A percentile compares a stretch with the other conserved stretches of the same genome.
These are phyloP conservation scores for Ustilago curta DNA, from an alignment of 1,284 basidiomycete genomes.

Conservation along the genomic window DNA sequence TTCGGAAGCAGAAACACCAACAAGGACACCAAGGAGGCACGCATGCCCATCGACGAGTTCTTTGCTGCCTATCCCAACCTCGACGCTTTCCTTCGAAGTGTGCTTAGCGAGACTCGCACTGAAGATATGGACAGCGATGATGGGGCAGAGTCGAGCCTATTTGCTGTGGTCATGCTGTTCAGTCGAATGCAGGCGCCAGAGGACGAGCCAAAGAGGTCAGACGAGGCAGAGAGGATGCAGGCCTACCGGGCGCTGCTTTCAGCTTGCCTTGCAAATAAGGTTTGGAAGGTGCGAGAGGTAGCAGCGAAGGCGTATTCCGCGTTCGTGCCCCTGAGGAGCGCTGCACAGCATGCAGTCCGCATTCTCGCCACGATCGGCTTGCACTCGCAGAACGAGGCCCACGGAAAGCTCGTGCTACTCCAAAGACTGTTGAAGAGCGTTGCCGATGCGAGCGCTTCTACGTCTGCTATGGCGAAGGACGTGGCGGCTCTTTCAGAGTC, in stretches of 20 bases:
- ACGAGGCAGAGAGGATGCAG: slow-evolving; percentile 22
- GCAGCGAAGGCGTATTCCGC: slow-evolving; percentile 47
- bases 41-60: slow-evolving; percentile 53
- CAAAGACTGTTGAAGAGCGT: slow-evolving; percentile 43
- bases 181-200: slow-evolving; percentile 53
- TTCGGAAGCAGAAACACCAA: slow-evolving; percentile 56
- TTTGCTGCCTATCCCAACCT: slow-evolving; percentile 45
- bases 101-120: slow-evolving; percentile 19
- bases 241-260: slow-evolving; percentile 30
- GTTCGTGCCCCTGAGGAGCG: slow-evolving; percentile 31
- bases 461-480: slow-evolving; percentile 12
- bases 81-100: slow-evolving; percentile 38
- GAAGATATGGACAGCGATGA: slow-evolving; percentile 9
- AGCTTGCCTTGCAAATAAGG: slow-evolving; percentile 46
- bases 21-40: slow-evolving; percentile 45
- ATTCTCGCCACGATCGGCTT: slow-evolving; percentile 17
- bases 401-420: slow-evolving; percentile 51
- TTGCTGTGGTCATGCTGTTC: slow-evolving; percentile 61
- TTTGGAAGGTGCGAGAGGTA: slow-evolving; percentile 58
- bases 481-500: slow-evolving; percentile 14
- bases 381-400: slow-evolving; percentile 54
- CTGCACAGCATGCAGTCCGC: slow-evolving; percentile 11
- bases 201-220: slow-evolving; percentile 17
- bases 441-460: slow-evolving; percentile 23
- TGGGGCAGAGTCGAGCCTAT: slow-evolving; percentile 49